Conservation (phyloP, 345 rosid genomes). For the Diplotaxis tenuifolia region DNA sequence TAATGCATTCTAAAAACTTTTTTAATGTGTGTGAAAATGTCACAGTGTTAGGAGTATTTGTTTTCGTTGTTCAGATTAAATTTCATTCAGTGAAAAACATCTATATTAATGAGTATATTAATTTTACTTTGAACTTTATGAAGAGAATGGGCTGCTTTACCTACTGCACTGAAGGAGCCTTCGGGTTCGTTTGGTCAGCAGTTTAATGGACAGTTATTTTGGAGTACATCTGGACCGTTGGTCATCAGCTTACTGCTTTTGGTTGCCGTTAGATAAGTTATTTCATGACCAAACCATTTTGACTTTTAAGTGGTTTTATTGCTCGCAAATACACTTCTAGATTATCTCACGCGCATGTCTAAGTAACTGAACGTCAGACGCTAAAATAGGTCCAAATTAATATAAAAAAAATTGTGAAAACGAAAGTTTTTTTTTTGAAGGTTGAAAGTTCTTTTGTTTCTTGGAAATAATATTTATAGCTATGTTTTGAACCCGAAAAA, state of each 20-base stretch:
- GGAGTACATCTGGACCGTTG: slow-evolving; percentile 24
- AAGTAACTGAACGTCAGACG: slow-evolving; percentile 11
- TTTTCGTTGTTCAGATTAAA: not conserved
- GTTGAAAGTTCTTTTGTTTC: too few relatives aligned
- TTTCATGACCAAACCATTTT: slow-evolving; percentile 28
- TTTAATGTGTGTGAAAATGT: too few relatives aligned
- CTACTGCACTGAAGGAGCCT: slow-evolving; percentile 32
- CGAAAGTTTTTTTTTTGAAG: not conserved
- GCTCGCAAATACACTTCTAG: not conserved
- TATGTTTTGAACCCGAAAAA: not conserved
- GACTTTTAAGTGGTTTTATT: slow-evolving; percentile 31
- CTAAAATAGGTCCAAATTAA: not conserved
- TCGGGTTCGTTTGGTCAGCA: slow-evolving; percentile 31
- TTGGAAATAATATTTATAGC: not conserved
- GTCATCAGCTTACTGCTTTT: not conserved
- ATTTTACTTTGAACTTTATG: not conserved
- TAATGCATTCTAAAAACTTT: too few relatives aligned
- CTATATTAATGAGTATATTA: too few relatives aligned
- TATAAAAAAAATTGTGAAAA: not conserved
- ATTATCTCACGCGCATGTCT: slow-evolving; percentile 13
- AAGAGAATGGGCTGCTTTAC: slow-evolving; percentile 30
- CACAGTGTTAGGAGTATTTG: too few relatives aligned
- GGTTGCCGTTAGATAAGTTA: slow-evolving; percentile 29
- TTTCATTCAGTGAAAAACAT: not conserved
- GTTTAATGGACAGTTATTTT: slow-evolving; percentile 27